Conservation (phyloP, 2,329 filamentous ascomycete genomes). For the Whalleya microplaca region DNA sequence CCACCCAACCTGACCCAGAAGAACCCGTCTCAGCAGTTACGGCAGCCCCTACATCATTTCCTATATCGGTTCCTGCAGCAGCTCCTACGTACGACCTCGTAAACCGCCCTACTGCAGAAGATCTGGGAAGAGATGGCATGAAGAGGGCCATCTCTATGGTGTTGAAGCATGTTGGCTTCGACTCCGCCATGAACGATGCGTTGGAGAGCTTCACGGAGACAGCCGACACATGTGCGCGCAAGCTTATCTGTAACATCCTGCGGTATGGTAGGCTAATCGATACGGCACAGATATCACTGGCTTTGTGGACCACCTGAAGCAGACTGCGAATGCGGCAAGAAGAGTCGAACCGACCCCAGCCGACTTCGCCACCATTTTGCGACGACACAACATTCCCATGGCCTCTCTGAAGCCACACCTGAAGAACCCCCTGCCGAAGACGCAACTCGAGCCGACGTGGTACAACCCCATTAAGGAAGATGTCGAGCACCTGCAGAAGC, state of each 20-base stretch:
- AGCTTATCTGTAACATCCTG: not conserved
- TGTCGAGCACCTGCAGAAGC: slow-evolving; percentile 42
- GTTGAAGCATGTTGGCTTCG: slow-evolving; percentile 62
- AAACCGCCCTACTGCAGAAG: slow-evolving; percentile 34
- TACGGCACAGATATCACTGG: slow-evolving; percentile 49
- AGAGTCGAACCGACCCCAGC: slow-evolving; percentile 57
- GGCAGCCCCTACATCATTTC: too few species aligned
- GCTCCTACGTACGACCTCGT: slow-evolving; percentile 15
- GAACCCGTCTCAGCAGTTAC: not conserved
- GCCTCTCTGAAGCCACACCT: slow-evolving; percentile 60
- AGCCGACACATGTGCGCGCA: slow-evolving; percentile 59
- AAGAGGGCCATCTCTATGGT: slow-evolving; percentile 60
- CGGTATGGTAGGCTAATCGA: slow-evolving; percentile 28
- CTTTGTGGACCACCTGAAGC: slow-evolving; percentile 53
- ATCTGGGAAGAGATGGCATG: slow-evolving; percentile 47
- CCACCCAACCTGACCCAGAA: not conserved
- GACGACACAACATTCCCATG: slow-evolving; percentile 54
- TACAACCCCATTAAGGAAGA: slow-evolving; percentile 43
- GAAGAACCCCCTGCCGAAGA: slow-evolving; percentile 52
- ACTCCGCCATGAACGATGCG: slow-evolving; percentile 56
- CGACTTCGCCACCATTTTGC: slow-evolving; percentile 61
- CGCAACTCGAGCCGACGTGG: slow-evolving; percentile 44
- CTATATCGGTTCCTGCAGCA: not conserved
- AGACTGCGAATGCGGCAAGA: slow-evolving; percentile 51
- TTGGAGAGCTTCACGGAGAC: slow-evolving; percentile 60